phyloP scores from a whole-genome alignment of 352 stramenopile genomes.

The Thalassiosira mediterranea region DNA sequence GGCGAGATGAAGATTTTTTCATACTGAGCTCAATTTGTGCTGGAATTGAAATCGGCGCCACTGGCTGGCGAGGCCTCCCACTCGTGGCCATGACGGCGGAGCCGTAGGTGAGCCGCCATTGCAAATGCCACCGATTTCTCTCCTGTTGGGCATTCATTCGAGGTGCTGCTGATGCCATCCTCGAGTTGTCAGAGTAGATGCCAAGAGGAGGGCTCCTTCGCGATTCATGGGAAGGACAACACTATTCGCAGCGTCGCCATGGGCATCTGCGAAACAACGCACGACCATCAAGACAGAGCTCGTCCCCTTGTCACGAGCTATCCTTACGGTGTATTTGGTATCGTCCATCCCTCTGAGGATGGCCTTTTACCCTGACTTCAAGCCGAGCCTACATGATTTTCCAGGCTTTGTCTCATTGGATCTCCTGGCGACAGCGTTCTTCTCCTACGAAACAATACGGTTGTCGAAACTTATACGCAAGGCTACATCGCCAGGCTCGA shows the following conservation, averaged over 20 bases:
- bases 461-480: constrained; percentile 10
- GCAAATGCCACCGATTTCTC: too few relatives aligned
- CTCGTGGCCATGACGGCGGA: too few relatives aligned
- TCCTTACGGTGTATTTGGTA: constrained; percentile 31
- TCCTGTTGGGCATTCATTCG: too few relatives aligned
- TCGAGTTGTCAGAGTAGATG: too few relatives aligned
- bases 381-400: constrained; percentile 15
- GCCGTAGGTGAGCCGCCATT: too few relatives aligned
- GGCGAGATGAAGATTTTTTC: too few relatives aligned
- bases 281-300: constrained; percentile 1
- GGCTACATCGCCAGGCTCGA: constrained; percentile 19
- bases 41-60: too few relatives aligned
- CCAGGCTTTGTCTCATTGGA: constrained; percentile 38
- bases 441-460: constrained; percentile 40
- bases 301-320: constrained; percentile 22
- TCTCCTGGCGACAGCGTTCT: constrained; percentile 41
- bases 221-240: constrained; percentile 2
- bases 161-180: too few relatives aligned
- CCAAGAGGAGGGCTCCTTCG: too few relatives aligned
- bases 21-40: too few relatives aligned
- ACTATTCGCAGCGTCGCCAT: constrained; percentile 9
- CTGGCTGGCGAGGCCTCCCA: too few relatives aligned
- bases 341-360: constrained; percentile 34
- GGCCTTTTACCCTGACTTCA: constrained; percentile 45
- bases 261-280: constrained; percentile 5